These are phyloP conservation scores for Thelonectria rubi DNA, from an alignment of 2,329 filamentous ascomycete genomes.

Conservation along the genomic window DNA sequence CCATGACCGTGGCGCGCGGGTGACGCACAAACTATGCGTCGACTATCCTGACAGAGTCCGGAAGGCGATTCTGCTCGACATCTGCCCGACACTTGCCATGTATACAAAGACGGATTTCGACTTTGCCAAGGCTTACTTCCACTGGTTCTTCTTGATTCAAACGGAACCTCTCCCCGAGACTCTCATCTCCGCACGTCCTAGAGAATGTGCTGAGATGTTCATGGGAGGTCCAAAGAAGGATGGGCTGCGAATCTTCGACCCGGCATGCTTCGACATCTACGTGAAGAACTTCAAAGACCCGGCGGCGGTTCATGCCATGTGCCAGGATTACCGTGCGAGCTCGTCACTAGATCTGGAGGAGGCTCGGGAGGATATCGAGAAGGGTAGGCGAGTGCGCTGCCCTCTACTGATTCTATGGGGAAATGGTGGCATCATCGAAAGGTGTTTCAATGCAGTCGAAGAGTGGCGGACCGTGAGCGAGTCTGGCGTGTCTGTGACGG, in stretches of 20 bases:
- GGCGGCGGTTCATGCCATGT: slow-evolving; percentile 57
- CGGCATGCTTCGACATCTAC: slow-evolving; percentile 52
- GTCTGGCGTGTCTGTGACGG: slow-evolving; percentile 48
- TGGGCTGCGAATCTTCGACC: slow-evolving; percentile 48
- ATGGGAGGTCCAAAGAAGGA: slow-evolving; percentile 51
- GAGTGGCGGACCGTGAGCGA: slow-evolving; percentile 61
- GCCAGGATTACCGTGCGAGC: slow-evolving; percentile 65
- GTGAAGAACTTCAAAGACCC: slow-evolving; percentile 52
- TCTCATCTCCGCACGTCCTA: slow-evolving; percentile 51
- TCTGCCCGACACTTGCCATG: slow-evolving; percentile 65
- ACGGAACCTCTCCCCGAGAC: slow-evolving; percentile 59
- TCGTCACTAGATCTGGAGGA: slow-evolving; percentile 62
- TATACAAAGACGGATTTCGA: slow-evolving; percentile 54
- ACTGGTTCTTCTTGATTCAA: slow-evolving; percentile 69
- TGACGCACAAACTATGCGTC: slow-evolving; percentile 63
- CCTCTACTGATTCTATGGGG: slow-evolving; percentile 63
- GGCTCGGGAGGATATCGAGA: slow-evolving; percentile 54
- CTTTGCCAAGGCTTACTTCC: slow-evolving; percentile 62
- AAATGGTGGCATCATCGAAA: slow-evolving; percentile 57
- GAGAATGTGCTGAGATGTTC: slow-evolving; percentile 53
- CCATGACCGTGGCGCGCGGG: slow-evolving; percentile 66
- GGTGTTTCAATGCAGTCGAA: slow-evolving; percentile 56
- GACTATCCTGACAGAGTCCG: slow-evolving; percentile 53
- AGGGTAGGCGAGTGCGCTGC: slow-evolving; percentile 54
- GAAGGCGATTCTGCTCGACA: slow-evolving; percentile 59